Conservation (phyloP, 177 flowering plant genomes). For the Vitis hybrid region DNA sequence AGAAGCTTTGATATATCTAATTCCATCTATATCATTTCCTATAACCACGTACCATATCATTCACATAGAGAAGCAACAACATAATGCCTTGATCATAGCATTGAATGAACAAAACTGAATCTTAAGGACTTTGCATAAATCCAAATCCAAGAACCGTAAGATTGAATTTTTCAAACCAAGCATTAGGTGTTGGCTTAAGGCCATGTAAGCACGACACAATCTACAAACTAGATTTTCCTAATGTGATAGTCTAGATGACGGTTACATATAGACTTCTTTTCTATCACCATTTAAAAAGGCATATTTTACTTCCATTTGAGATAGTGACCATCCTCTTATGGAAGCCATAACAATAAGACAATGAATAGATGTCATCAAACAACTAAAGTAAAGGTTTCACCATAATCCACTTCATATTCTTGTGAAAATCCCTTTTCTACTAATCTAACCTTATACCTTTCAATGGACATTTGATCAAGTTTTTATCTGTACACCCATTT, state of each 20-base stretch:
- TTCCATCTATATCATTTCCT: not conserved
- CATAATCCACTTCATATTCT: too few species aligned
- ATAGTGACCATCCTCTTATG: not conserved
- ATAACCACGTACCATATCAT: not conserved
- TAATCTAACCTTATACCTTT: not conserved
- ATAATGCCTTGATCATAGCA: not conserved
- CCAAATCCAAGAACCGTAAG: not conserved
- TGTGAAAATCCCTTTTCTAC: not conserved
- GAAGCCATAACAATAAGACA: not conserved
- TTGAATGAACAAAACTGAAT: not conserved
- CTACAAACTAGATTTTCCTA: not conserved
- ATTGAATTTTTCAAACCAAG: not conserved
- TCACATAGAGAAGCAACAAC: not conserved
- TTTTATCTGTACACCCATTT: not conserved
- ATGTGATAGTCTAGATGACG: not conserved
- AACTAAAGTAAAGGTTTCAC: too few species aligned
- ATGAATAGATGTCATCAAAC: not conserved
- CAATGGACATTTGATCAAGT: not conserved
- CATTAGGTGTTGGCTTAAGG: not conserved
- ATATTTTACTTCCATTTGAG: not conserved
- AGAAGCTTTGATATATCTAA: not conserved
- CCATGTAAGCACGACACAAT: not conserved
- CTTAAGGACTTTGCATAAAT: not conserved
- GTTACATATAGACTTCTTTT: too few species aligned
- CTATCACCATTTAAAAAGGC: not conserved